Evolutionary conservation across 192 early-diverging fungal genomes (phyloP).

Genomic region (Cetraspora pellucida): DNA sequence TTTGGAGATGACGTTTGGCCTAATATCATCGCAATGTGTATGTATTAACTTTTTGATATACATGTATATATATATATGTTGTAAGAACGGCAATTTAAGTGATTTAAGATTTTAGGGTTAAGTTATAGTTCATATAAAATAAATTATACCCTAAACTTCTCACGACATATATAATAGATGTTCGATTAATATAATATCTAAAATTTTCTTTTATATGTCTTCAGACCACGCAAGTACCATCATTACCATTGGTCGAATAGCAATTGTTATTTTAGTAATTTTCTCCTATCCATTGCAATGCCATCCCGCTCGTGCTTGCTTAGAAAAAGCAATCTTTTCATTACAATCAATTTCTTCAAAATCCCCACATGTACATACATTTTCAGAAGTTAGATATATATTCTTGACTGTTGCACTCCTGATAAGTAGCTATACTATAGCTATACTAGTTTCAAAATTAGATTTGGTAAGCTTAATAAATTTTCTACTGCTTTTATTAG

Average conservation of each 20-base stretch:
- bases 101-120: no score
- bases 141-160: no score
- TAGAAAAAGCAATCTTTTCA: conserved; percentile 79
- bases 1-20: conserved; percentile 82
- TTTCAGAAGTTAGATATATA: conserved; percentile 58
- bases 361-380: conserved; percentile 38
- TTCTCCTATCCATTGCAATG: conserved; percentile 93
- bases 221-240: conserved; percentile 66
- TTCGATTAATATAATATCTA: neutral
- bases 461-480: conserved; percentile 59
- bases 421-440: conserved; percentile 67
- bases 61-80: neutral
- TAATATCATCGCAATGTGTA: conserved; percentile 86
- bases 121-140: no score
- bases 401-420: conserved; percentile 73
- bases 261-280: conserved; percentile 86
- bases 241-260: conserved; percentile 84
- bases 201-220: neutral
- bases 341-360: neutral
- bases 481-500: neutral
- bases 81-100: no score
- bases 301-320: conserved; percentile 85
- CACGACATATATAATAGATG: neutral
- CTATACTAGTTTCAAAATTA: conserved; percentile 77
- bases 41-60: conserved; percentile 15